A percentile compares a stretch with the other conserved stretches of the same genome.
phyloP scores from a whole-genome alignment of 495 filamentous ascomycete species.

The Extremus antarcticus region DNA sequence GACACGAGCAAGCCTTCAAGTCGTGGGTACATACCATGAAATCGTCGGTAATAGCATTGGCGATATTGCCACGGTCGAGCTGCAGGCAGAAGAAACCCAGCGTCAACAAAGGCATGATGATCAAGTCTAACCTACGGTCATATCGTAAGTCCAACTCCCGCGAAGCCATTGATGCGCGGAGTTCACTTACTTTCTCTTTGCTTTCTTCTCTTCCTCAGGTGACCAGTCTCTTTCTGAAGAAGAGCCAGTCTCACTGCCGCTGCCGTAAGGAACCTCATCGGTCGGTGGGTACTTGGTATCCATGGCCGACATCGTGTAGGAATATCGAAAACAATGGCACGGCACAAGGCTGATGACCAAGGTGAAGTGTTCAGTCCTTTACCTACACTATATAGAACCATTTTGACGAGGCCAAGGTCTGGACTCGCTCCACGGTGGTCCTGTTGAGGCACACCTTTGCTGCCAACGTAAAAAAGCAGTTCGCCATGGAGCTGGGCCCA shows the following conservation, averaged over 20 bases:
- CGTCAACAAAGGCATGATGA: constrained; percentile 17
- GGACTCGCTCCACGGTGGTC: not conserved
- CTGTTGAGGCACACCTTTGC: not conserved
- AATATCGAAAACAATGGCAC: not conserved
- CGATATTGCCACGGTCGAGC: constrained; percentile 15
- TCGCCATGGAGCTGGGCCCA: not conserved
- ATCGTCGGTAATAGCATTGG: constrained; percentile 14
- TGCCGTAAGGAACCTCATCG: not conserved
- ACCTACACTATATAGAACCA: not conserved
- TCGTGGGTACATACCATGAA: constrained; percentile 5
- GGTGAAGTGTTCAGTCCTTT: too few relatives aligned
- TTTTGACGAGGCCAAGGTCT: not conserved
- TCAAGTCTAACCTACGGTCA: constrained; percentile 5
- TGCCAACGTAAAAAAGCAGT: not conserved
- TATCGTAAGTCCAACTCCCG: not conserved
- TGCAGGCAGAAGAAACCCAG: constrained; percentile 15
- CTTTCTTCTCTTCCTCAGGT: constrained; percentile 1
- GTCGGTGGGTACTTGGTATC: not conserved
- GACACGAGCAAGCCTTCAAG: too few relatives aligned
- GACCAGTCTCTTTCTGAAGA: not conserved
- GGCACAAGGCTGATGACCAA: too few relatives aligned
- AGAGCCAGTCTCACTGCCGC: not conserved
- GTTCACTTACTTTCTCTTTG: constrained; percentile 2
- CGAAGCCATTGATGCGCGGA: not conserved
- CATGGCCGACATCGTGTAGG: not conserved